phyloP scores from a whole-genome alignment of 306 rosid species.

The Gastrolobium villosum region DNA sequence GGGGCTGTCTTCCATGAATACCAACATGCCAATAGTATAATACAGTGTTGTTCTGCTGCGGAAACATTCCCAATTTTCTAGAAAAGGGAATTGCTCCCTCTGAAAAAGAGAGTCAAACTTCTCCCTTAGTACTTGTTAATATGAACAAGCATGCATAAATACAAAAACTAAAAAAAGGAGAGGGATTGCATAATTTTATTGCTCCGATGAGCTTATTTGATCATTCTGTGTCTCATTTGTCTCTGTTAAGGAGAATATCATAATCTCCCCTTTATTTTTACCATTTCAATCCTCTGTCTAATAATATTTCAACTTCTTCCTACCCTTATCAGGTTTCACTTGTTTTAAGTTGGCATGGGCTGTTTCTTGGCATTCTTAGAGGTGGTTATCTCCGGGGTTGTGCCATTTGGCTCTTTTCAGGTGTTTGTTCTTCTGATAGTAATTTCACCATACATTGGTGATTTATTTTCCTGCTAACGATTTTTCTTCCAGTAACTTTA shows the following conservation, averaged over 20 bases:
- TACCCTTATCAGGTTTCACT: too few species aligned
- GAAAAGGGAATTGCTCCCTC: conserved; percentile 56
- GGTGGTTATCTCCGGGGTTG: too few species aligned
- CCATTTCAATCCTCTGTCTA: not conserved
- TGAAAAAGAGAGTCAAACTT: conserved; percentile 38
- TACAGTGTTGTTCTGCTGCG: conserved; percentile 58
- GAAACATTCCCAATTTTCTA: conserved; percentile 55
- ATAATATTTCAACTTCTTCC: not conserved
- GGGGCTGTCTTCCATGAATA: conserved; percentile 59
- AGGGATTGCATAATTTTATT: not conserved
- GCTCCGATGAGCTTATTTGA: not conserved
- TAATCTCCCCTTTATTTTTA: not conserved
- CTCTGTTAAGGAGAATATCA: not conserved
- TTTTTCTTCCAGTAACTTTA: not conserved
- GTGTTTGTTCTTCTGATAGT: not conserved
- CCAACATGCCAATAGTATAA: conserved; percentile 55
- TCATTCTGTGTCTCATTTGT: too few species aligned
- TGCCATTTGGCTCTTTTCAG: not conserved
- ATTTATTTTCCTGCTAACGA: too few species aligned
- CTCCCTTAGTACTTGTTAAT: conserved; percentile 21
- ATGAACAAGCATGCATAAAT: conserved; percentile 7
- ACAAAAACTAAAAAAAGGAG: not conserved
- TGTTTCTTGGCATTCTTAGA: too few species aligned
- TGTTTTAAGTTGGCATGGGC: too few species aligned
- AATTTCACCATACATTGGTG: too few species aligned